Conservation (phyloP, 441 rosid species). For the Pelargonium cotyledonis region DNA sequence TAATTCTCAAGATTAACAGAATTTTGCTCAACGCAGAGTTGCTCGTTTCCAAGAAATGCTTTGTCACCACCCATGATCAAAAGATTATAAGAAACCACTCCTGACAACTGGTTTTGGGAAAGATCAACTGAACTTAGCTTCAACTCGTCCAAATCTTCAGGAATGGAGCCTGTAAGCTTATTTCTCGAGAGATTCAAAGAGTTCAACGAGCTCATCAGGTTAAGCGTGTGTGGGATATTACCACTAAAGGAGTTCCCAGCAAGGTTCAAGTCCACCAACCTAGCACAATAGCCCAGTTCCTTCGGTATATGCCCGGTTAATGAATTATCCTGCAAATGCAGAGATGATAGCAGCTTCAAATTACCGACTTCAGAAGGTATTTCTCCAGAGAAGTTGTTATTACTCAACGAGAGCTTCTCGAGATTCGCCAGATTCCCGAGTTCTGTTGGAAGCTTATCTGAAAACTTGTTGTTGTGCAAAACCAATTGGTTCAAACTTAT, state of each 20-base stretch:
- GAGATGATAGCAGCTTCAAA: constrained; percentile 47
- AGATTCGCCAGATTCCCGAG: constrained; percentile 44
- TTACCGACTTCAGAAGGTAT: constrained; percentile 48
- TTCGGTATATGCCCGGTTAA: constrained; percentile 55
- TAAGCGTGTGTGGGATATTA: constrained; percentile 40
- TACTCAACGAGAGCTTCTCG: constrained; percentile 52
- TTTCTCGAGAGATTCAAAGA: constrained; percentile 72
- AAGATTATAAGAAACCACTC: constrained; percentile 53
- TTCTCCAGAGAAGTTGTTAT: constrained; percentile 50
- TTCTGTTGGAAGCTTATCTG: constrained; percentile 54
- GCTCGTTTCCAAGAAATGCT: constrained; percentile 54
- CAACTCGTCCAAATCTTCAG: constrained; percentile 41
- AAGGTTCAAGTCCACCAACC: constrained; percentile 68
- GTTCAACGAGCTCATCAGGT: constrained; percentile 50
- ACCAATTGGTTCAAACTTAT: constrained; percentile 40
- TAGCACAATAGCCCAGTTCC: constrained; percentile 39
- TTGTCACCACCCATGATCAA: constrained; percentile 52
- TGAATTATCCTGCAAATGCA: constrained; percentile 63
- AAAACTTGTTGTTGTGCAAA: constrained; percentile 56
- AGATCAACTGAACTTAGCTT: constrained; percentile 75
- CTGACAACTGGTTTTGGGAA: constrained; percentile 55
- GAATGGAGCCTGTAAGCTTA: constrained; percentile 52
- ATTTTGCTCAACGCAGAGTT: constrained; percentile 47
- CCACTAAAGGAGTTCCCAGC: constrained; percentile 59
- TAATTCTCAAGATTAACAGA: constrained; percentile 21